Evolutionary conservation across 164 flowering plant species (phyloP).

Genomic region (Pachysandra terminalis): DNA sequence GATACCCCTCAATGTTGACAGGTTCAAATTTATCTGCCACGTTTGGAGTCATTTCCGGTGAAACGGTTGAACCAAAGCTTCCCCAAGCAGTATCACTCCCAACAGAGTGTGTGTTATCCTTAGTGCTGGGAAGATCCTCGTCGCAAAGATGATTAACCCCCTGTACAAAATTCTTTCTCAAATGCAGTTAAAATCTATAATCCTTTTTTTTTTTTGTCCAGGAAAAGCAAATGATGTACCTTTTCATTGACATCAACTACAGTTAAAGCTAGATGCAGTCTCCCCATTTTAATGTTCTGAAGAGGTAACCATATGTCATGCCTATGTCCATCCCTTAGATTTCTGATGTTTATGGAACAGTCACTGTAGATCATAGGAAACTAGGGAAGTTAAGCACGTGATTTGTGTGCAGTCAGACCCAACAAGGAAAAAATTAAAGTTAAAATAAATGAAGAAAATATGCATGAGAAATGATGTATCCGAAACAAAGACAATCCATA

Average conservation of each 20-base stretch:
- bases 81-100: constrained; percentile 34
- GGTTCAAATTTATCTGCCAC: constrained; percentile 67
- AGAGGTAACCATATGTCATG: constrained; percentile 93
- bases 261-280: constrained; percentile 82
- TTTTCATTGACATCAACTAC: constrained; percentile 45
- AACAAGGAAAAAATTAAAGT: neutral
- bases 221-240: constrained; percentile 32
- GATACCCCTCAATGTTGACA: constrained; percentile 66
- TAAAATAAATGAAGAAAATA: no score
- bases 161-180: constrained; percentile 27
- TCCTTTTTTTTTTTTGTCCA: no score
- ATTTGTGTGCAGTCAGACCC: neutral
- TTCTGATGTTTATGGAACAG: constrained; percentile 57
- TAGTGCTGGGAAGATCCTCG: constrained; percentile 21
- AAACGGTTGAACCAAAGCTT: constrained; percentile 23
- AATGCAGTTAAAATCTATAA: neutral
- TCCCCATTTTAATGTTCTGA: constrained; percentile 70
- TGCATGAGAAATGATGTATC: no score
- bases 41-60: constrained; percentile 20
- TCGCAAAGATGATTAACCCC: constrained; percentile 21
- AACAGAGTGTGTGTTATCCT: constrained; percentile 15
- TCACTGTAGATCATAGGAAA: constrained; percentile 38
- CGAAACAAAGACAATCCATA: no score
- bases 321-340: constrained; percentile 62
- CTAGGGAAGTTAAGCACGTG: neutral